phyloP scores from a whole-genome alignment of 352 stramenopile species.

The Phytophthora boehmeriae region DNA sequence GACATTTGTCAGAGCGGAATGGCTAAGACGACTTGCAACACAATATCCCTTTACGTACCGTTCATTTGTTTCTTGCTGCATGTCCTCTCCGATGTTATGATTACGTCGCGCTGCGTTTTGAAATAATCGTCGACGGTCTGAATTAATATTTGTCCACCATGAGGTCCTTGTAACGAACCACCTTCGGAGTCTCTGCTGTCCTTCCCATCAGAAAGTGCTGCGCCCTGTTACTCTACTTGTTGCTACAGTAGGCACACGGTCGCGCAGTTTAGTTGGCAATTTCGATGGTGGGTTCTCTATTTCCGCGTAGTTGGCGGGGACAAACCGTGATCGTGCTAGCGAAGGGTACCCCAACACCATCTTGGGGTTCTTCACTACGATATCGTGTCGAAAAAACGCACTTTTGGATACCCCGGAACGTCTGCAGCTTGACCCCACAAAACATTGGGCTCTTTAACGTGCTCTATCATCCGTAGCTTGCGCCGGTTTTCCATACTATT shows the following conservation, averaged over 20 bases:
- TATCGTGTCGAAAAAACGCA: conserved; percentile 19
- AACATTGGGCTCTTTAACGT: background rate
- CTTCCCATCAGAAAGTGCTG: background rate
- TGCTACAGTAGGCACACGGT: conserved; percentile 3
- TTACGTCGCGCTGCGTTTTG: conserved; percentile 41
- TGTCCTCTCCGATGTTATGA: conserved; percentile 31
- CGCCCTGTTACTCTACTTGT: conserved; percentile 3
- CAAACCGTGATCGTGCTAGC: conserved; percentile 23
- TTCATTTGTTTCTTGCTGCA: conserved; percentile 12
- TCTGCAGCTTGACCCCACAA: conserved; percentile 28
- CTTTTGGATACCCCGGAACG: conserved; percentile 30
- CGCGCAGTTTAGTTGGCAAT: conserved; percentile 30
- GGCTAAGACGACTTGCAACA: too few relatives aligned
- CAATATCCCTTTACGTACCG: background rate
- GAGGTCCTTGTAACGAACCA: conserved; percentile 5
- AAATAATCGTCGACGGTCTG: conserved; percentile 75
- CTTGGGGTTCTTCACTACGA: conserved; percentile 33
- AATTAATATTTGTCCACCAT: conserved; percentile 1
- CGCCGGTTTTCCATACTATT: conserved; percentile 76
- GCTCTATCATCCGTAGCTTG: conserved; percentile 38
- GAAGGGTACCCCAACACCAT: conserved; percentile 50
- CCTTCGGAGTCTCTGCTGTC: background rate
- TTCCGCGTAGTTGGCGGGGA: conserved; percentile 45
- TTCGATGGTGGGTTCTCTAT: conserved; percentile 52
- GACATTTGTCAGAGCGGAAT: background rate